These are phyloP conservation scores for Xylariales sp. DNA, from an alignment of 2,329 filamentous ascomycete species.

Conservation along the genomic window DNA sequence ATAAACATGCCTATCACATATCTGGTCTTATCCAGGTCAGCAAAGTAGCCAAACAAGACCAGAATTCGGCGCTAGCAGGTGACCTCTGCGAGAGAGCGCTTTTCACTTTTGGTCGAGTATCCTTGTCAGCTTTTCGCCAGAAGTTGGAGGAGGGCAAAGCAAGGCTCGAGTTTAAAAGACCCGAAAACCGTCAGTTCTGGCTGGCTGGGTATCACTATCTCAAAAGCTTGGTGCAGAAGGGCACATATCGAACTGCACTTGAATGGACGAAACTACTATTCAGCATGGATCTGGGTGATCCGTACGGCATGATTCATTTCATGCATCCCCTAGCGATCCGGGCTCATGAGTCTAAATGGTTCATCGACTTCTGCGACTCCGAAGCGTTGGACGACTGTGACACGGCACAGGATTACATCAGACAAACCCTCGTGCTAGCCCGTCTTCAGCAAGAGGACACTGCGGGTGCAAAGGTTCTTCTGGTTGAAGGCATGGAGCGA, in stretches of 20 bases:
- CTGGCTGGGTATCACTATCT: conserved; percentile 87
- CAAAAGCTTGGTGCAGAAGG: conserved; percentile 76
- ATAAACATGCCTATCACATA: conserved; percentile 80
- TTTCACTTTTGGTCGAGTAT: conserved; percentile 87
- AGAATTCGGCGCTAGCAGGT: conserved; percentile 78
- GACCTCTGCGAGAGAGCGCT: conserved; percentile 87
- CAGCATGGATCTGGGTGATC: conserved; percentile 70
- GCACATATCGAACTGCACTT: conserved; percentile 88
- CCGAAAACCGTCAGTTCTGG: conserved; percentile 91
- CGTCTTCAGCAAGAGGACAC: conserved; percentile 65
- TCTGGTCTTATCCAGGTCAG: conserved; percentile 91
- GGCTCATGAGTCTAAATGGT: conserved; percentile 69
- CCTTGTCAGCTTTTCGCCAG: conserved; percentile 75
- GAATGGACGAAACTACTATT: conserved; percentile 90
- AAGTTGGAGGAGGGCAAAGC: conserved; percentile 74
- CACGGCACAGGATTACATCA: conserved; percentile 55
- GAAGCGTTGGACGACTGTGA: conserved; percentile 34
- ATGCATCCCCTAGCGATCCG: conserved; percentile 83
- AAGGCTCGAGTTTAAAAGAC: conserved; percentile 71
- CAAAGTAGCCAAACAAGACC: conserved; percentile 85
- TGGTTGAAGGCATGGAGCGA: conserved; percentile 63
- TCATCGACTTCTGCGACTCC: conserved; percentile 62
- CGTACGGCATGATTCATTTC: conserved; percentile 75
- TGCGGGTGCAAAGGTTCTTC: conserved; percentile 57
- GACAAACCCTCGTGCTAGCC: conserved; percentile 73